Conservation (phyloP, 2,329 filamentous ascomycete species). For the Pseudogymnoascus sp. region DNA sequence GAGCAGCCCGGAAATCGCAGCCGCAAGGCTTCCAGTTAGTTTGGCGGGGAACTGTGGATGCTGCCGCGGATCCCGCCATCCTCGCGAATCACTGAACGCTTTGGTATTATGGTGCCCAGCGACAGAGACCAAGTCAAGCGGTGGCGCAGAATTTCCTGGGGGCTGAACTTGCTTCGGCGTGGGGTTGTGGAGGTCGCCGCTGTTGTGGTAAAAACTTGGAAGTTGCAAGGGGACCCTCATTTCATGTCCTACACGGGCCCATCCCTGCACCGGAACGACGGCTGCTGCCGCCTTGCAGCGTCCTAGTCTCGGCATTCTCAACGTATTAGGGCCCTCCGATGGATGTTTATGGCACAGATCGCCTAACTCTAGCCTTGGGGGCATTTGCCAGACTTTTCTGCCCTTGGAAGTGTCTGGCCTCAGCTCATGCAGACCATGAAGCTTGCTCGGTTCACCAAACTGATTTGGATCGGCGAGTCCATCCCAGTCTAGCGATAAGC, state of each 20-base stretch:
- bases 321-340: background rate
- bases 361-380: background rate
- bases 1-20: background rate
- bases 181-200: background rate
- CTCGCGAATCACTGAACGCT: background rate
- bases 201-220: background rate
- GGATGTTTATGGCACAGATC: background rate
- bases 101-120: background rate
- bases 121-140: background rate
- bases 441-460: background rate
- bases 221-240: background rate
- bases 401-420: background rate
- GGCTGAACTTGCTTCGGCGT: background rate
- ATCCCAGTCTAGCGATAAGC: background rate
- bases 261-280: slow-evolving; percentile 6
- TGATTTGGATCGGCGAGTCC: background rate
- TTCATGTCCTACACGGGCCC: background rate
- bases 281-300: background rate
- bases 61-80: background rate
- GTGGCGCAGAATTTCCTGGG: slow-evolving; percentile 1
- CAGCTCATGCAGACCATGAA: background rate
- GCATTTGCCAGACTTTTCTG: background rate
- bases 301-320: background rate
- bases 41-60: background rate
- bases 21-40: background rate